Evolutionary conservation across 306 rosid genomes (phyloP).

Genomic region (Cicer cuneatum): DNA sequence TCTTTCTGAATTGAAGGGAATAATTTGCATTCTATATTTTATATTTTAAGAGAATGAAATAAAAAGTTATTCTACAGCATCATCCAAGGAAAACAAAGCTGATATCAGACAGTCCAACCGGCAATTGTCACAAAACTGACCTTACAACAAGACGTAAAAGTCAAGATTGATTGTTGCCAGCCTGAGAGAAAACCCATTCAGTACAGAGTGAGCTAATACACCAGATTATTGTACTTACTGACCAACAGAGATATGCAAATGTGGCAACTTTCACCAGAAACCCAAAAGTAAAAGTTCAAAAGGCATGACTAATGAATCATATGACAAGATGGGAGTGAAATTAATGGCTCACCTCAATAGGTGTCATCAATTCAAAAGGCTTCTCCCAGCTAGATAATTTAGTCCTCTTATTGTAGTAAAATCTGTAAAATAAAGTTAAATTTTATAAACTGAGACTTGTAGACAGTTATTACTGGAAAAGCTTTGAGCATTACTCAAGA

Average conservation of each 20-base stretch:
- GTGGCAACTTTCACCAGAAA: constrained; percentile 37
- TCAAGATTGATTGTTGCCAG: constrained; percentile 58
- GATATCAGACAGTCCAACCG: constrained; percentile 58
- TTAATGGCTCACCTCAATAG: constrained; percentile 75
- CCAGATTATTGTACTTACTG: constrained; percentile 37
- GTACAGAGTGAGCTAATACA: constrained; percentile 57
- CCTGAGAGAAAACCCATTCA: constrained; percentile 61
- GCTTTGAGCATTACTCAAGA: constrained; percentile 12
- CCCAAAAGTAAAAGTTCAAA: constrained; percentile 39
- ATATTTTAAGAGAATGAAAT: constrained; percentile 6
- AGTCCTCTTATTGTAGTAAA: constrained; percentile 82
- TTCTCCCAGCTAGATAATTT: constrained; percentile 91
- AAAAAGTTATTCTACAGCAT: constrained; percentile 38
- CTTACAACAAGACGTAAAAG: constrained; percentile 55
- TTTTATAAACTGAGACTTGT: constrained; percentile 4
- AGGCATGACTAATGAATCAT: constrained; percentile 37
- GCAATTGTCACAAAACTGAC: constrained; percentile 60
- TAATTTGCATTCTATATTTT: constrained; percentile 28
- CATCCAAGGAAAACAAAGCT: constrained; percentile 49
- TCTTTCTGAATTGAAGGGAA: constrained; percentile 34
- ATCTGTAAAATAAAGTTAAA: constrained; percentile 59
- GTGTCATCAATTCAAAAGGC: constrained; percentile 89
- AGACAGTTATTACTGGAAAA: constrained; percentile 17
- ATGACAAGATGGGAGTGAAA: constrained; percentile 39
- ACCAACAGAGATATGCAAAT: constrained; percentile 41